Conservation (phyloP, 1,284 basidiomycete species). For the Leccinum glutinopallens region DNA sequence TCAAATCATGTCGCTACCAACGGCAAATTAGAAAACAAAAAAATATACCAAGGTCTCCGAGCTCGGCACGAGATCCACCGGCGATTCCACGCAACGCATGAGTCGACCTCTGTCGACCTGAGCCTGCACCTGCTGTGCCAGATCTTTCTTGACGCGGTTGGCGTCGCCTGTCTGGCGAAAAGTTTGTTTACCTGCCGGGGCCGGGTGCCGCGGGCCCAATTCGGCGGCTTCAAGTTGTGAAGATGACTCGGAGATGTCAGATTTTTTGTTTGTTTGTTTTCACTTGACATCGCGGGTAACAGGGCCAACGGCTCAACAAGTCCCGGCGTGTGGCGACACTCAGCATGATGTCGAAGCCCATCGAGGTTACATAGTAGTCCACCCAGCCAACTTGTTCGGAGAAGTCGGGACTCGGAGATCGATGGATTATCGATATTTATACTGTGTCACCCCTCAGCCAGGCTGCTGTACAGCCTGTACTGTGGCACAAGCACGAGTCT, state of each 20-base stretch:
- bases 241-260: neutral
- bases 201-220: neutral
- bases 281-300: neutral
- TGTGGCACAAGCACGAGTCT: neutral
- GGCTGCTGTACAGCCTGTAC: too few species aligned
- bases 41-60: neutral
- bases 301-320: neutral
- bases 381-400: neutral
- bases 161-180: neutral
- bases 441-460: too few species aligned
- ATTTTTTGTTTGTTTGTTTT: neutral
- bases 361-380: neutral
- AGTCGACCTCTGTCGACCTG: neutral
- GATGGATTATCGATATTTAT: too few species aligned
- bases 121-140: neutral
- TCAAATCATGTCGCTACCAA: neutral
- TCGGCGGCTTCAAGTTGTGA: neutral
- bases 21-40: neutral
- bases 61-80: neutral
- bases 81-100: neutral
- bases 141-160: neutral
- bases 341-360: neutral
- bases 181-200: neutral
- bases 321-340: neutral
- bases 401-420: neutral